Percentiles rank a stretch among this genome's conserved stretches.
Evolutionary conservation across 2,329 filamentous ascomycete genomes (phyloP).

Genomic region (Zarea fungicola): DNA sequence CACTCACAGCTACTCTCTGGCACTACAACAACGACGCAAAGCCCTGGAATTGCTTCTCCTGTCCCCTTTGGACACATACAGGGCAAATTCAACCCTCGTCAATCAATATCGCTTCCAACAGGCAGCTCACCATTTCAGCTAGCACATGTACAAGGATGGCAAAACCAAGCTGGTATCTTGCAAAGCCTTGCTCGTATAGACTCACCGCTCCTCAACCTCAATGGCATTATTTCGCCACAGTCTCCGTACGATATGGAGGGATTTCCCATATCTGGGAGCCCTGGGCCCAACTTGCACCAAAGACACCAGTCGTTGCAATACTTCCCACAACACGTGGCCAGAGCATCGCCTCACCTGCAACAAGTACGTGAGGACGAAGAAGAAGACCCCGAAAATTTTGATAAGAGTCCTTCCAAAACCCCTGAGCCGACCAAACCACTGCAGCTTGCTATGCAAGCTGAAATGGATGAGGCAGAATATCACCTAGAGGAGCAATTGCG

Average conservation of each 20-base stretch:
- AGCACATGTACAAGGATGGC: slow-evolving; percentile 53
- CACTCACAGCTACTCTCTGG: slow-evolving; percentile 55
- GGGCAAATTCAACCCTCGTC: slow-evolving; percentile 61
- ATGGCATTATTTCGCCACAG: slow-evolving; percentile 56
- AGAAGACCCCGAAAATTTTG: slow-evolving; percentile 35
- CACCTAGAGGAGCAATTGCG: slow-evolving; percentile 76
- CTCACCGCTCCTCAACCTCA: slow-evolving; percentile 59
- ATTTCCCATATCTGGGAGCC: slow-evolving; percentile 36
- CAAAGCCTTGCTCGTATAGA: slow-evolving; percentile 50
- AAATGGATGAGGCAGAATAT: slow-evolving; percentile 81
- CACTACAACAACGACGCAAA: slow-evolving; percentile 55
- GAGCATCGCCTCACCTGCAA: slow-evolving; percentile 58
- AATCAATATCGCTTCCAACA: slow-evolving; percentile 64
- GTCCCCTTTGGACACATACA: slow-evolving; percentile 58
- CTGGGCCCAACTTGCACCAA: slow-evolving; percentile 43
- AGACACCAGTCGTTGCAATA: slow-evolving; percentile 57
- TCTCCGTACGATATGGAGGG: slow-evolving; percentile 57
- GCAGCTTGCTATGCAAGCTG: slow-evolving; percentile 72
- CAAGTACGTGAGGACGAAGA: slow-evolving; percentile 72
- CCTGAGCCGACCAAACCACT: slow-evolving; percentile 44
- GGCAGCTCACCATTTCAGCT: slow-evolving; percentile 64
- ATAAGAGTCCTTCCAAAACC: slow-evolving; percentile 49
- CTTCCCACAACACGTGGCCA: slow-evolving; percentile 48
- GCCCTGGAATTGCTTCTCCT: slow-evolving; percentile 64
- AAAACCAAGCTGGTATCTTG: slow-evolving; percentile 50